Evolutionary conservation across 2,329 filamentous ascomycete genomes (phyloP).

Genomic region (Curvularia hawaiiensis): DNA sequence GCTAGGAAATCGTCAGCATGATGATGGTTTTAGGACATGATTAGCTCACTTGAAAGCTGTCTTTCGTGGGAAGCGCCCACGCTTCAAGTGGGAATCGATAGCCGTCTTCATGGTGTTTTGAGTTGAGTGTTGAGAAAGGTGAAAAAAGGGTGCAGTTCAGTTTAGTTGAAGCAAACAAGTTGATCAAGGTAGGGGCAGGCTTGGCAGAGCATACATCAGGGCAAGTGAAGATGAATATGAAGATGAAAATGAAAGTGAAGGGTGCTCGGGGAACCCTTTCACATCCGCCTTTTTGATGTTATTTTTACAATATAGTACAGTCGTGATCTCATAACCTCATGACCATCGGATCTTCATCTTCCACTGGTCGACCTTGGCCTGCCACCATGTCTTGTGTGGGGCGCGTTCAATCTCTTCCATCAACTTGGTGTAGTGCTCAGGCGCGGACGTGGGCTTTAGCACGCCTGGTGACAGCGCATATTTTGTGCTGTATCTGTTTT

Average conservation of each 20-base stretch:
- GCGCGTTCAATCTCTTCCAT: conserved; percentile 46
- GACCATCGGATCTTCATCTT: conserved; percentile 46
- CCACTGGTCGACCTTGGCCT: conserved; percentile 45
- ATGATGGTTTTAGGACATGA: background rate
- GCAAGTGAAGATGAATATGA: background rate
- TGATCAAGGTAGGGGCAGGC: background rate
- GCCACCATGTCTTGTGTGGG: conserved; percentile 43
- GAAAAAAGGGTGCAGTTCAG: no score
- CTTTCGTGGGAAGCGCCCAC: background rate
- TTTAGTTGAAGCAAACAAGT: no score
- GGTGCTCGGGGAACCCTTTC: background rate
- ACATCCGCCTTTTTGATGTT: background rate
- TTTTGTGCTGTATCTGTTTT: conserved; percentile 60
- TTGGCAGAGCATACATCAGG: background rate
- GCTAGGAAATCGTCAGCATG: background rate
- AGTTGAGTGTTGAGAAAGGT: background rate
- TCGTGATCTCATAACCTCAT: conserved; percentile 14
- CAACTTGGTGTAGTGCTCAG: conserved; percentile 43
- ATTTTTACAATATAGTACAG: conserved; percentile 14
- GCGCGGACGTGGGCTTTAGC: conserved; percentile 41
- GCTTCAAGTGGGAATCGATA: background rate
- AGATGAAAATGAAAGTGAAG: background rate
- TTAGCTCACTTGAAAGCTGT: background rate
- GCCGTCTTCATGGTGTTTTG: background rate
- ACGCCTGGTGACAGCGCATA: conserved; percentile 36